Conservation (phyloP, 352 stramenopile species). For the Globisporangium perplexum region DNA sequence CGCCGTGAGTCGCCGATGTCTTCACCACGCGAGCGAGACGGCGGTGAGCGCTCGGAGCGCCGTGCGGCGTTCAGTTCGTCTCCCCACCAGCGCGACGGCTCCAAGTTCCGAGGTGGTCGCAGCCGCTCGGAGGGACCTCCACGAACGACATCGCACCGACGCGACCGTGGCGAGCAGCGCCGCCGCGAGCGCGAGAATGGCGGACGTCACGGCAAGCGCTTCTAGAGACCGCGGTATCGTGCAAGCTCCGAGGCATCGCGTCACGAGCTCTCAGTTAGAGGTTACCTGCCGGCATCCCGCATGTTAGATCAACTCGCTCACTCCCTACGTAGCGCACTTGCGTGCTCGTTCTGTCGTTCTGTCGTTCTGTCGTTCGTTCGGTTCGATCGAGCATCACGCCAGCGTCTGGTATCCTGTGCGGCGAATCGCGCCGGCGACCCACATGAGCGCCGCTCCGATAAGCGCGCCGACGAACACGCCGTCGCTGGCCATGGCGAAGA, state of each 20-base stretch:
- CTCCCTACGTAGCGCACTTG: too few species aligned
- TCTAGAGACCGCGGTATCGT: not conserved
- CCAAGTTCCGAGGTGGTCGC: not conserved
- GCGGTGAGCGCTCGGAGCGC: not conserved
- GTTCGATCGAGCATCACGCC: not conserved
- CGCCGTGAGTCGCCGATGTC: not conserved
- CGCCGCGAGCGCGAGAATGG: conserved; percentile 10
- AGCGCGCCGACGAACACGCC: conserved; percentile 12
- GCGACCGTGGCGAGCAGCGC: conserved; percentile 12
- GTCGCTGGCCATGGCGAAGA: too few species aligned
- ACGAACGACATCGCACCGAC: conserved; percentile 10
- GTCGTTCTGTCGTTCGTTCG: not conserved
- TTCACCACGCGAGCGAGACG: not conserved
- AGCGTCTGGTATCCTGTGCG: conserved; percentile 29
- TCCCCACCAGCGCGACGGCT: not conserved
- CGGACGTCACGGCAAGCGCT: conserved; percentile 12
- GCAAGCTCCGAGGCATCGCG: not conserved
- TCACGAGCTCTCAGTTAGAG: not conserved
- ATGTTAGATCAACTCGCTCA: conserved; percentile 3
- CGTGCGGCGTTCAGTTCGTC: not conserved
- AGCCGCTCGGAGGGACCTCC: conserved; percentile 1
- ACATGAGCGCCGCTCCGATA: conserved; percentile 21
- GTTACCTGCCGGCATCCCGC: not conserved
- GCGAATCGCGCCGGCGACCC: conserved; percentile 23
- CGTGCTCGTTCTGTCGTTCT: not conserved